Base-by-base conservation (phyloP, 2,329 filamentous ascomycete genomes). In the Sarocladium brachiariae region DNA sequence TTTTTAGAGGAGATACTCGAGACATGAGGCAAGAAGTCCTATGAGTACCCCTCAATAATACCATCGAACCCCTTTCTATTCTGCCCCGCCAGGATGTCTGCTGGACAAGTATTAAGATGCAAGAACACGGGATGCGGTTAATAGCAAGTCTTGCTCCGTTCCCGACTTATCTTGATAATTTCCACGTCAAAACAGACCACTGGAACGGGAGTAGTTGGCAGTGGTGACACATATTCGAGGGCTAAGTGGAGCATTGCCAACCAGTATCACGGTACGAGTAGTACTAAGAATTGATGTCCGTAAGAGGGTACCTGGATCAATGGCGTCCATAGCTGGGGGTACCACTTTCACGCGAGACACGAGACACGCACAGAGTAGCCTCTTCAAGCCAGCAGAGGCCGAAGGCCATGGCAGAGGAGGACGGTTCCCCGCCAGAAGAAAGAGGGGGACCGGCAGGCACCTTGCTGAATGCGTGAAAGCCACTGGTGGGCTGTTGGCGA, bases 361-460 rank as follows among this genome's bases (percentile, higher is more conserved):
- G 34, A n/a, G 16, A 19, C 37, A 19, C 3, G 14, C 5, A 19
- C 23, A 16, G 23, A 39, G 37, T 19, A 39, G 14, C 16, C 37
- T 39, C 37, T 11, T 8, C 37, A 39, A 19, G 39, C 39, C 19
- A 43, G 21, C 39, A 27, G 21, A 43, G 4, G 16, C 37, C 16
- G 3, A 43, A 25, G 39, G 8, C 19, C 43, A 24, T 7, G 43
- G 25, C 10, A 27, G 18, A 24, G 5, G 13, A 41, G 37, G 8
- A 33, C 24, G 21, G 21, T 33, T 31, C 43, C 43, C 43, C 43
- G 43, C 43, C 43, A 47, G 43, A 19, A 33, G 25, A 25, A 47
- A 33, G 43, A 47, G 43, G 43, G 43, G 43, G 43, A 47, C 25
- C 43, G 43, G 33, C 43, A 47, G 25, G 43, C 43, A 47, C 43